phyloP scores from a whole-genome alignment of 148 eudicot genomes.

The Rhododendron griersonianum region DNA sequence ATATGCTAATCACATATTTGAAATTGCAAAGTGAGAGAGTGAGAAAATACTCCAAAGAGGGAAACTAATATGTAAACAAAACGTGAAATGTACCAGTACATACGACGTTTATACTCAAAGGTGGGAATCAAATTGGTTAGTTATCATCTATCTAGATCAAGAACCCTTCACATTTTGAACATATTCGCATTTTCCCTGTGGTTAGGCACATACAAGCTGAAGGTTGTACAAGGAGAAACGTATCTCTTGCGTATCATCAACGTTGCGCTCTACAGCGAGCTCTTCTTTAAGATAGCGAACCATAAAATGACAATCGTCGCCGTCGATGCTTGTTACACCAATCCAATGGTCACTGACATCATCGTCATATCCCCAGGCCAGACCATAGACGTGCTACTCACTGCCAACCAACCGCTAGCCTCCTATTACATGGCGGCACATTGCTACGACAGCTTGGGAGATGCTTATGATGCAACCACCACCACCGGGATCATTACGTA shows the following conservation, averaged over 20 bases:
- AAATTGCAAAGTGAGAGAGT: conserved; percentile 72
- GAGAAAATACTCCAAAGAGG: conserved; percentile 15
- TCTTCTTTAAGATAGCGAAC: conserved; percentile 61
- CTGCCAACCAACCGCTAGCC: conserved; percentile 35
- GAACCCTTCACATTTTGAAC: neutral
- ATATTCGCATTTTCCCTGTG: neutral
- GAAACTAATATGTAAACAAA: no score
- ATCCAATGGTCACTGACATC: conserved; percentile 38
- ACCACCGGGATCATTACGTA: conserved; percentile 54
- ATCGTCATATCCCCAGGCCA: conserved; percentile 63
- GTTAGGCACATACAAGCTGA: conserved; percentile 38
- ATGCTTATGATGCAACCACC: conserved; percentile 39
- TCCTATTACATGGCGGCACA: conserved; percentile 62
- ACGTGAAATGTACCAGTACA: no score
- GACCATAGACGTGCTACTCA: conserved; percentile 60
- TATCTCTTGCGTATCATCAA: conserved; percentile 74
- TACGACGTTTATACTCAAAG: no score
- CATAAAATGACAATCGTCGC: conserved; percentile 63
- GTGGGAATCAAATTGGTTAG: no score
- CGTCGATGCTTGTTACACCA: conserved; percentile 62
- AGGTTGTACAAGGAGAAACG: conserved; percentile 50
- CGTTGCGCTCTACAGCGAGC: conserved; percentile 61
- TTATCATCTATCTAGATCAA: no score
- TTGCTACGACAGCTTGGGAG: conserved; percentile 38
- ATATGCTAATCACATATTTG: neutral